phyloP scores from a whole-genome alignment of 1,284 basidiomycete species.

The Tranzscheliella williamsii region DNA sequence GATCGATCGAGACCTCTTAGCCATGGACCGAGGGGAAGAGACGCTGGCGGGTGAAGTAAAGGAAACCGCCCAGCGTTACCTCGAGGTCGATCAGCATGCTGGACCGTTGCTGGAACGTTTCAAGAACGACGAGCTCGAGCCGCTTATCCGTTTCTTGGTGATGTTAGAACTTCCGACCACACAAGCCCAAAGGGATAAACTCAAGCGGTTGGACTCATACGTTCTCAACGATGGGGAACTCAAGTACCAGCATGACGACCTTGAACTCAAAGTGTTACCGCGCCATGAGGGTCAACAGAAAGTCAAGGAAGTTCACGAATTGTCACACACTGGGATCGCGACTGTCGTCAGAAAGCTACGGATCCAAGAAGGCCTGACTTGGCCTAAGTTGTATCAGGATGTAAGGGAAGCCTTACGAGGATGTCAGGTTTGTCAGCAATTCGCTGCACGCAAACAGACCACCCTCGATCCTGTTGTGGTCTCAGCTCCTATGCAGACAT shows the following conservation, averaged over 20 bases:
- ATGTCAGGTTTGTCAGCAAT: background rate
- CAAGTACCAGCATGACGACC: background rate
- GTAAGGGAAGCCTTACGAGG: background rate
- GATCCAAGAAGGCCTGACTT: background rate
- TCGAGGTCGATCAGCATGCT: background rate
- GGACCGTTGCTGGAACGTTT: background rate
- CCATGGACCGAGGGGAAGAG: too few relatives aligned
- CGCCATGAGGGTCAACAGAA: background rate
- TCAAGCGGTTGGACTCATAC: background rate
- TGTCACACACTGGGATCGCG: background rate
- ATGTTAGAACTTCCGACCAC: background rate
- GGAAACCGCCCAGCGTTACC: background rate
- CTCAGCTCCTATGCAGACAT: background rate
- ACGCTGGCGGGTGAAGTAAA: background rate
- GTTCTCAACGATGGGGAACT: background rate
- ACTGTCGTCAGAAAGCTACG: background rate
- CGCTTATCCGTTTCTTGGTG: background rate
- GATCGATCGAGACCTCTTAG: too few relatives aligned
- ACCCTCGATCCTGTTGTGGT: background rate
- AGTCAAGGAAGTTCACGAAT: background rate
- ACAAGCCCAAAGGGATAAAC: background rate
- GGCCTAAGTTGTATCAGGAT: background rate
- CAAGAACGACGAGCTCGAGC: background rate
- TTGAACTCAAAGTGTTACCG: background rate
- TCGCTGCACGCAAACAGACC: background rate